Conservation (phyloP, 2,329 filamentous ascomycete species). For the Zymoseptoria crescenta region DNA sequence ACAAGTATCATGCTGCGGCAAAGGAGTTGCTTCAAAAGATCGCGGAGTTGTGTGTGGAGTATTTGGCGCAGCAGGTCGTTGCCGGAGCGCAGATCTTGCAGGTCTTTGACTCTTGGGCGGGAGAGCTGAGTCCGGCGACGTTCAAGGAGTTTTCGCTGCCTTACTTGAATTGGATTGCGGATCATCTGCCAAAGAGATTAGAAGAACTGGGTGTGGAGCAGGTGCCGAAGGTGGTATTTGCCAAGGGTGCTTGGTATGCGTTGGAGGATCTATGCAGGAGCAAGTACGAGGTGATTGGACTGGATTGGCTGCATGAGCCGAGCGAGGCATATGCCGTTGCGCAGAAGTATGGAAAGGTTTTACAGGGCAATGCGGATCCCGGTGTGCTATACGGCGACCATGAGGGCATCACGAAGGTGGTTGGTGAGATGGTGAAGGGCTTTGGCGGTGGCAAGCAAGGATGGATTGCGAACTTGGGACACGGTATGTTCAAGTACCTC, state of each 20-base stretch:
- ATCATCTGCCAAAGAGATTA: slow-evolving; percentile 67
- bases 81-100: slow-evolving; percentile 92
- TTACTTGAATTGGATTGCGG: slow-evolving; percentile 75
- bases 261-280: slow-evolving; percentile 79
- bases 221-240: slow-evolving; percentile 96
- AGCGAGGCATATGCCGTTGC: slow-evolving; percentile 75
- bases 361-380: slow-evolving; percentile 95
- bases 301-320: slow-evolving; percentile 92
- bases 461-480: slow-evolving; percentile 95
- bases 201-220: slow-evolving; percentile 64
- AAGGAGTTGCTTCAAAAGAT: slow-evolving; percentile 85
- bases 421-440: slow-evolving; percentile 78
- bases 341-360: slow-evolving; percentile 59
- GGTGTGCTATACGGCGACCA: slow-evolving; percentile 82
- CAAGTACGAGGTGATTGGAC: slow-evolving; percentile 85
- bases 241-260: slow-evolving; percentile 95
- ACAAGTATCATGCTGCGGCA: slow-evolving; percentile 72
- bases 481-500: slow-evolving; percentile 55
- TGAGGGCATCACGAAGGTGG: slow-evolving; percentile 70
- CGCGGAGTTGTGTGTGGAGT: slow-evolving; percentile 87
- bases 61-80: slow-evolving; percentile 82
- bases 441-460: slow-evolving; percentile 78
- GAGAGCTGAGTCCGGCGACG: slow-evolving; percentile 74
- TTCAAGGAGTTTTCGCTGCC: slow-evolving; percentile 83
- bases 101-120: slow-evolving; percentile 98